Evolutionary conservation across 2,329 filamentous ascomycete species (phyloP), one percentile per base, ranked within the genome.

Genomic region (Sclerotinia sclerotiorum): DNA sequence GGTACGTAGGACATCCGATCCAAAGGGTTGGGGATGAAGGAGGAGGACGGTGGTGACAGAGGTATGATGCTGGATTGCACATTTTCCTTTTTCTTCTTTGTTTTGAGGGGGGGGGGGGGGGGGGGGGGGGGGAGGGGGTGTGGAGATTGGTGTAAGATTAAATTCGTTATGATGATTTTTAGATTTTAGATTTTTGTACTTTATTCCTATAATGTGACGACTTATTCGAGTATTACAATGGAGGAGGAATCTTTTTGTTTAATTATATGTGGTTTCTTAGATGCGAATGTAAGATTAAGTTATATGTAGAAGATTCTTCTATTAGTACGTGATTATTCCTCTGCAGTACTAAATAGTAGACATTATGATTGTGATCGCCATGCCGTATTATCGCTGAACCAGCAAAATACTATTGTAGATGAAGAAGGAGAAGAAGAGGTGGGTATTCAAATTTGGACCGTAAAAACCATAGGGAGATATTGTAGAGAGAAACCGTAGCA

Each of bases 1-100:
- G 39, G 57, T 66, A 44, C 58, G 63, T 4, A 42, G 56, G 7
- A 5, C 58, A 62, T 4, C 58, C 32, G 2, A 62, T 8, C 58
- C 58, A 62, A 1, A 49, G 58, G 24, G 44, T 39, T 2, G 29
- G 21, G 0, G 13, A 49, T 63, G 57, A 42, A 65, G 56, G 13
- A 57, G 48, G 24, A 44, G 52, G 27, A 66, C 61, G 49, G 32
- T 52, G 39, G 2, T 62, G 48, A 19, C 64, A 57, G 24, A 65
- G 27, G 55, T 62, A 51, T 1, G 17, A 39, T 1, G 48, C 46
- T 5, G 46, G 58, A 5, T 24, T 62, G 21, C 58, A 62, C 58
- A 62, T 62, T 39, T 19, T 39, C 15, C 3, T 13, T 3, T 21
- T 7, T 2, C 24, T 32, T 39, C 39, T 39, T 42, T 24, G 24